These are phyloP conservation scores for Boletus pseudo-olivaceus DNA, from an alignment of 768 basidiomycete species.

Conservation along the genomic window DNA sequence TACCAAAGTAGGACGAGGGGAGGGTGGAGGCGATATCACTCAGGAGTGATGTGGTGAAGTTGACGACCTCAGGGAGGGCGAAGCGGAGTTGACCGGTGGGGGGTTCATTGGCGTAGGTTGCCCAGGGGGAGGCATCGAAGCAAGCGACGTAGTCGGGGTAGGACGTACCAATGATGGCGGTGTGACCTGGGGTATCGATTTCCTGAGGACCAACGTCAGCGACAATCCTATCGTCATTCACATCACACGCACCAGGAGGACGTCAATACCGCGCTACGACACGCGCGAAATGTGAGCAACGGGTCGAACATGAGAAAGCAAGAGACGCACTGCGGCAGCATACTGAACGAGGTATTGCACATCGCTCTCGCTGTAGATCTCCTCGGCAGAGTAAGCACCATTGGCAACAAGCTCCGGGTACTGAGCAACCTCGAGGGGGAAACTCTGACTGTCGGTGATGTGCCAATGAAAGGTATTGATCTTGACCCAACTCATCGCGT, in stretches of 20 bases:
- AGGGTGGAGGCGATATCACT: constrained; percentile 48
- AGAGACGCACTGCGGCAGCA: constrained; percentile 61
- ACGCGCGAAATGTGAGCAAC: constrained; percentile 2
- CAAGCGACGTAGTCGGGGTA: constrained; percentile 80
- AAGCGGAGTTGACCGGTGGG: constrained; percentile 83
- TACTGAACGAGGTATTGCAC: constrained; percentile 61
- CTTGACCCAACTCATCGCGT: constrained; percentile 55
- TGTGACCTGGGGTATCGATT: constrained; percentile 84
- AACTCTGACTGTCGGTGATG: constrained; percentile 76
- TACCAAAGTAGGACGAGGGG: constrained; percentile 63
- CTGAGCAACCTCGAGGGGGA: constrained; percentile 63
- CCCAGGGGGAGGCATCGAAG: constrained; percentile 52
- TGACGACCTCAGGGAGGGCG: constrained; percentile 53
- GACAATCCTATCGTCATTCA: not conserved
- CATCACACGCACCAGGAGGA: constrained; percentile 43
- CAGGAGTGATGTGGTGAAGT: constrained; percentile 58
- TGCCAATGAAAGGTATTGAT: constrained; percentile 83
- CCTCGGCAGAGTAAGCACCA: constrained; percentile 61
- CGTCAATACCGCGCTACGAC: constrained; percentile 65
- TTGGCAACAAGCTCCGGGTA: constrained; percentile 56
- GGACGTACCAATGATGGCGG: constrained; percentile 55
- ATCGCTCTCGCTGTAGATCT: constrained; percentile 53
- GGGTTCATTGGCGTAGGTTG: constrained; percentile 63
- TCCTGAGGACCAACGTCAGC: constrained; percentile 42
- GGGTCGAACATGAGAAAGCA: not conserved